A percentile compares a stretch with the other conserved stretches of the same genome.
Evolutionary conservation across 805 yeast genomes (phyloP).

Genomic region (Spathaspora boniae): DNA sequence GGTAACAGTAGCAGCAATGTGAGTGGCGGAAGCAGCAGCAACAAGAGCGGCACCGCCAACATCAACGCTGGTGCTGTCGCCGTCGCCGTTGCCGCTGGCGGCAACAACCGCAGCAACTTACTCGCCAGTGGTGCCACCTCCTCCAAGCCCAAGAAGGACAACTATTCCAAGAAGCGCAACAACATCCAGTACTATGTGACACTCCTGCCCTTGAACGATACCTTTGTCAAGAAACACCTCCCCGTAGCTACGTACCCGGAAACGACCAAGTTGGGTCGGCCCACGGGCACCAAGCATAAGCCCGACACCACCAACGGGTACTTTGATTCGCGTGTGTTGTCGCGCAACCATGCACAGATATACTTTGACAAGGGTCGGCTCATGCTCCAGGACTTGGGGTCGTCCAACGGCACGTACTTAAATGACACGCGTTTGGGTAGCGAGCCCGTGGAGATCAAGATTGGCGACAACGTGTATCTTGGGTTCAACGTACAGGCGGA

Average conservation of each 20-base stretch:
- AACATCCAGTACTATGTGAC: constrained; percentile 57
- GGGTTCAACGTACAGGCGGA: constrained; percentile 83
- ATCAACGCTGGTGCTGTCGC: neutral
- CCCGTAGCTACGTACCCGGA: constrained; percentile 81
- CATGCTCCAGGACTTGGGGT: constrained; percentile 79
- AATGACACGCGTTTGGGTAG: constrained; percentile 68
- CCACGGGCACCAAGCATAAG: constrained; percentile 61
- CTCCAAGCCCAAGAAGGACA: constrained; percentile 10
- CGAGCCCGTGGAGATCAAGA: constrained; percentile 59
- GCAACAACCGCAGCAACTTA: constrained; percentile 1
- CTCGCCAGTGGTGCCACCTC: constrained; percentile 5
- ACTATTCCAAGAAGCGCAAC: constrained; percentile 14
- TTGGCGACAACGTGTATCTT: constrained; percentile 86
- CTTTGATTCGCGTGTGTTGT: constrained; percentile 89
- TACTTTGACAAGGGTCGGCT: constrained; percentile 72
- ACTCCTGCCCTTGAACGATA: constrained; percentile 70
- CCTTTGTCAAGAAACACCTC: constrained; percentile 76
- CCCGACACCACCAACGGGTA: constrained; percentile 78
- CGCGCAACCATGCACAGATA: constrained; percentile 91
- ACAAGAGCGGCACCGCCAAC: constrained; percentile 5
- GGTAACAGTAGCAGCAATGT: constrained; percentile 2
- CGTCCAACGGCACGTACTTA: constrained; percentile 92
- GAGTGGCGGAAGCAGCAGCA: no score
- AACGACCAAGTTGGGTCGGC: constrained; percentile 84
- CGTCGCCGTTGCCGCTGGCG: neutral